Evolutionary conservation across 2,329 filamentous ascomycete species (phyloP).

Genomic region (Trichoderma citrinoviride): DNA sequence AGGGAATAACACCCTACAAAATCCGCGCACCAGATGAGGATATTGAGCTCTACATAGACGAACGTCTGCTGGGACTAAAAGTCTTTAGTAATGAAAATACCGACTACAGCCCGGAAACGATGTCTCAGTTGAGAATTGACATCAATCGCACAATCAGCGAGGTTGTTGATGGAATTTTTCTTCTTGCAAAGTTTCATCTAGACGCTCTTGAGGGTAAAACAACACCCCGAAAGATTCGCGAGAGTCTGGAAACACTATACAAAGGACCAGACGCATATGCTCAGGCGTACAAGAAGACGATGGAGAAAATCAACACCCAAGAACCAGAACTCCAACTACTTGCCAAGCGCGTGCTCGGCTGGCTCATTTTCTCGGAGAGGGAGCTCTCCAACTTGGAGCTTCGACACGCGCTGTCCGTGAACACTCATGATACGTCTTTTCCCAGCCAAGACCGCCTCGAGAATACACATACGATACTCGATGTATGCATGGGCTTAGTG

Average conservation of each 20-base stretch:
- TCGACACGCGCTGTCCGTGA: background rate
- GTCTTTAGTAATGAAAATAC: background rate
- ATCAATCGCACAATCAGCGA: background rate
- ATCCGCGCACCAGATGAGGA: background rate
- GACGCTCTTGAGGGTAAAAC: background rate
- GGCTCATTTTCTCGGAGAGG: background rate
- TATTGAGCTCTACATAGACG: background rate
- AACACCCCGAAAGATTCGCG: background rate
- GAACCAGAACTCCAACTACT: background rate
- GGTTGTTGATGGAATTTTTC: background rate
- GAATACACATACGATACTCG: background rate
- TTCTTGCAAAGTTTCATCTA: background rate
- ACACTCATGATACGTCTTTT: background rate
- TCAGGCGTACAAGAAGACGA: background rate
- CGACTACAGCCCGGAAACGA: background rate
- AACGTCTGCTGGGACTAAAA: background rate
- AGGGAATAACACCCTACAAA: background rate
- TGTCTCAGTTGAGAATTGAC: background rate
- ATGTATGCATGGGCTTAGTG: background rate
- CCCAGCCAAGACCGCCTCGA: background rate
- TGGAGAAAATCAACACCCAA: background rate
- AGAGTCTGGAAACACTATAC: background rate
- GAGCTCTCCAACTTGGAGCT: background rate
- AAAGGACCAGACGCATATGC: background rate
- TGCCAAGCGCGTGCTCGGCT: background rate